A percentile compares a stretch with the other conserved stretches of the same genome.
phyloP scores from a whole-genome alignment of 495 filamentous ascomycete genomes.

The Penicillium goetzii region DNA sequence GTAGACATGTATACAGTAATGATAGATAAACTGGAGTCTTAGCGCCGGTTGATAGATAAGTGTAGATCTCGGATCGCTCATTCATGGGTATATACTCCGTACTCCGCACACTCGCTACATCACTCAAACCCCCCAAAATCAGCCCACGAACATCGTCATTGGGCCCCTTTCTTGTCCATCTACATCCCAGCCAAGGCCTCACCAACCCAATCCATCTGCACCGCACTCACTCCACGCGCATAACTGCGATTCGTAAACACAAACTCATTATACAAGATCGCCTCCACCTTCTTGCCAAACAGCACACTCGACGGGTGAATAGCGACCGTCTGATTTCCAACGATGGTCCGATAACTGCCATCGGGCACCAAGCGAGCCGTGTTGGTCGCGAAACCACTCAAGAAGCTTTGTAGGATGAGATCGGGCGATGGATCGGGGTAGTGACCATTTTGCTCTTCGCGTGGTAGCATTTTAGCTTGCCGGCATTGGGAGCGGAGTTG shows the following conservation, averaged over 20 bases:
- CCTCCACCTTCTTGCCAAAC: constrained; percentile 85
- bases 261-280: constrained; percentile 94
- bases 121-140: neutral
- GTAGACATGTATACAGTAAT: neutral
- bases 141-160: neutral
- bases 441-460: constrained; percentile 19
- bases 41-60: neutral
- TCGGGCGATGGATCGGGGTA: constrained; percentile 40
- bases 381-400: constrained; percentile 79
- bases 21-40: neutral
- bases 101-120: neutral
- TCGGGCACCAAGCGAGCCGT: constrained; percentile 84
- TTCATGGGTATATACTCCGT: constrained; percentile 23
- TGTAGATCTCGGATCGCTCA: constrained; percentile 9
- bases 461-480: constrained; percentile 45
- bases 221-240: constrained; percentile 82
- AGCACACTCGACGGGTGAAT: constrained; percentile 89
- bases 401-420: constrained; percentile 75
- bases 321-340: constrained; percentile 82
- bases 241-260: constrained; percentile 93
- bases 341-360: constrained; percentile 79
- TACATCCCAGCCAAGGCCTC: constrained; percentile 59
- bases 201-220: constrained; percentile 86
- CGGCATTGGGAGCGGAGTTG: constrained; percentile 74
- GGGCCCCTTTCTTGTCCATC: neutral